Evolutionary conservation across 1,284 basidiomycete species (phyloP), one percentile per base, ranked within the genome.

Genomic region (Hemileia vastatrix): DNA sequence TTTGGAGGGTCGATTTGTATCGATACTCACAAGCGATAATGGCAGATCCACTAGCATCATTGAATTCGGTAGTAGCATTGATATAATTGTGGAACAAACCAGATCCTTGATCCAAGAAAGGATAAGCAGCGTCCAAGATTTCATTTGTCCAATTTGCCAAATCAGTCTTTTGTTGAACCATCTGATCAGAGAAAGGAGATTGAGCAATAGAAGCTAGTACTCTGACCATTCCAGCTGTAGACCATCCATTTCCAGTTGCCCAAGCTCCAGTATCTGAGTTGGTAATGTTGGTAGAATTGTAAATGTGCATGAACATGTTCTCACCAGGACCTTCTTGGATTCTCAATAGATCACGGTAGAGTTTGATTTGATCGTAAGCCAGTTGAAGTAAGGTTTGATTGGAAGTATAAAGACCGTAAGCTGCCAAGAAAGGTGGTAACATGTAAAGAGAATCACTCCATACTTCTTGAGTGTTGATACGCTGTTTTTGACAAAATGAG

Each of bases 401-500:
- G 32, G 78, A 71, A 0, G 83, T 84, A 27, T 83, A 69, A 36
- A 84, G 83, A 33, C 88, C 93, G 73, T 90, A 92, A 76, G 87
- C 90, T 0, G 91, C 90, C 6, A 96, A 77, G 77, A 93, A 95
- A 0, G 92, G 91, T 0, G 92, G 91, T 0, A 87, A 86, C 90
- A 93, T 90, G 77, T 87, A 90, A 6, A 87, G 80, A 61, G 80
- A 88, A 73, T 88, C 86, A 51, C 82, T 82, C 86, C 67, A 68
- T n/a, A n/a, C n/a, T n/a, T n/a, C n/a, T n/a, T 40, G 36, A 40
- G 36, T 40, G 36, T 40, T 40, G 36, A 40, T 40, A 40, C 36
- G 36, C 36, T 40, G 36, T 11, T 9, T 40, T 19, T 1, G n/a
- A 64, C 24, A 40, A 36, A 11, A n/a, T 24, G 19, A 45, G 60